Base-by-base conservation (phyloP, 2,329 filamentous ascomycete genomes). In the Grosmannia penicillata region DNA sequence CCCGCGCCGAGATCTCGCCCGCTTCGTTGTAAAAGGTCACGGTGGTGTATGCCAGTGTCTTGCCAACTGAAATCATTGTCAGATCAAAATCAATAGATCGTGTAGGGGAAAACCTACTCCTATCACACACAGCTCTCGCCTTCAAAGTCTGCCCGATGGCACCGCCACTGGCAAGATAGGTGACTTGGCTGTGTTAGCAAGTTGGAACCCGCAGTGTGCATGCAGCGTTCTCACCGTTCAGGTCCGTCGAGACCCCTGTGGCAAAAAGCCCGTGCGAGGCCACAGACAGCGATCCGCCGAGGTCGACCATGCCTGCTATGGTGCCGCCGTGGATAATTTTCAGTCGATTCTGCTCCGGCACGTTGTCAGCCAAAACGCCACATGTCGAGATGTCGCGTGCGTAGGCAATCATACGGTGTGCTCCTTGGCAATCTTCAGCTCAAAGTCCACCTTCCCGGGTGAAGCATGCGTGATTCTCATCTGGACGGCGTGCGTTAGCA, bases 291-390 rank as follows among this genome's bases (percentile, higher is more conserved):
- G 75, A 79, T 13, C 75, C 75, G 10, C 74, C 74, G 0, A 79
- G 59, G 44, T 79, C 75, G 22, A 79, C 77, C 59, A 87, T 77
- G 52, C 76, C 82, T 4, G 82, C 82, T 22, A 89, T 76, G 0
- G 82, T 83, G 4, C 82, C 82, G 15, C 82, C 82, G 49, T 89
- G 82, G 22, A 87, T 68, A 26, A 79, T 86, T 38, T 75, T 70
- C 0, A 89, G 63, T 1, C 82, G 76, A 52, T 89, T 89, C 79
- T 86, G 24, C n/a, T 10, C 3, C 14, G 24, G 7, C 8, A 15
- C 11, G 6, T 17, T 7, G 41, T 43, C 28, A 40, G 41, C 8
- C n/a, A n/a, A n/a, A n/a, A n/a, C n/a, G n/a, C n/a, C n/a, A n/a
- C n/a, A n/a, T n/a, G n/a, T n/a, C n/a, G n/a, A 8, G 24, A 19